Conservation (phyloP, 2,329 filamentous ascomycete species). For the Penicillium sp. region DNA sequence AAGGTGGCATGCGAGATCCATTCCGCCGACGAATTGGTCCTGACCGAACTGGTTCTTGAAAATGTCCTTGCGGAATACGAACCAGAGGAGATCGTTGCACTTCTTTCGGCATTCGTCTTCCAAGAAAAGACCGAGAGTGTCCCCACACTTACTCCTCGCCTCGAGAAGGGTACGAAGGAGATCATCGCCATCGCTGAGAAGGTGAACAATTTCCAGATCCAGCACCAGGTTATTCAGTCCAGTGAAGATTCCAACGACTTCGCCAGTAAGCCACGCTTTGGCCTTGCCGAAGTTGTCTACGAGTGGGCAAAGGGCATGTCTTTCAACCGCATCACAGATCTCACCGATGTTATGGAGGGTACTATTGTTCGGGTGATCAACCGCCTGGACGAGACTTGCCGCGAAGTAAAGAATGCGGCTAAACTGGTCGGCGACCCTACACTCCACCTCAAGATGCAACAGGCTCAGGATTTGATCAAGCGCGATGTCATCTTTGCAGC, state of each 20-base stretch:
- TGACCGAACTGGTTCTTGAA: constrained; percentile 94
- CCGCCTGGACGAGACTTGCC: constrained; percentile 88
- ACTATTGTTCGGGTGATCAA: constrained; percentile 97
- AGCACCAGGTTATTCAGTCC: constrained; percentile 88
- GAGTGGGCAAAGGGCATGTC: constrained; percentile 98
- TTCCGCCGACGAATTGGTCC: constrained; percentile 91
- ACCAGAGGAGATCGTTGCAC: constrained; percentile 91
- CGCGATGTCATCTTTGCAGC: constrained; percentile 90
- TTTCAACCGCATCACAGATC: constrained; percentile 93
- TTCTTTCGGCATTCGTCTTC: constrained; percentile 94
- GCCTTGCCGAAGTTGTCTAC: constrained; percentile 95
- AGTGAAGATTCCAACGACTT: constrained; percentile 93
- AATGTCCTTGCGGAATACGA: constrained; percentile 95
- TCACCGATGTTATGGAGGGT: constrained; percentile 95
- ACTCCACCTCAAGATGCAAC: constrained; percentile 94
- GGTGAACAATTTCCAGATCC: constrained; percentile 84
- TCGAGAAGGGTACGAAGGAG: constrained; percentile 79
- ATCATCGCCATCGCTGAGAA: constrained; percentile 91
- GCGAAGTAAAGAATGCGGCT: constrained; percentile 96
- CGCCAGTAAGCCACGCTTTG: constrained; percentile 81
- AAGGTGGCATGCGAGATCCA: constrained; percentile 99
- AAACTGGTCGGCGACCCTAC: constrained; percentile 92
- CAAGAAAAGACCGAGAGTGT: constrained; percentile 89
- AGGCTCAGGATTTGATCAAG: constrained; percentile 96
- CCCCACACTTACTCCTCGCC: constrained; percentile 76